These are phyloP conservation scores for Mortierella sp. DNA, from an alignment of 371 early-diverging fungal genomes.

Conservation along the genomic window DNA sequence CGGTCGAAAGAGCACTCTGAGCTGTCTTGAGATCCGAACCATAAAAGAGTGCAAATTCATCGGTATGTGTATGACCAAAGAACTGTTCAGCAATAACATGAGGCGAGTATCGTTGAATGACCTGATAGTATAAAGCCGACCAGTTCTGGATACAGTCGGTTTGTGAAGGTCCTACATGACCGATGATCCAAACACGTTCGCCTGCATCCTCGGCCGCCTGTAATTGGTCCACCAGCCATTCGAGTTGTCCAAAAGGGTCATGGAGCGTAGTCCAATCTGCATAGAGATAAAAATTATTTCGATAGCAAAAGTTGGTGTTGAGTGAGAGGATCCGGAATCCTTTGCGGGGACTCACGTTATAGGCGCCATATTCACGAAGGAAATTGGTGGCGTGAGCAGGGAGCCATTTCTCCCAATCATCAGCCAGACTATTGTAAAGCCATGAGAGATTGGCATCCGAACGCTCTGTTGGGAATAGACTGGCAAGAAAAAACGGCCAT, in stretches of 20 bases:
- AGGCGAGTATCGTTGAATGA: conserved; percentile 59
- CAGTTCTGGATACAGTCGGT: conserved; percentile 65
- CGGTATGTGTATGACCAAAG: conserved; percentile 65
- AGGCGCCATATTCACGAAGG: conserved; percentile 60
- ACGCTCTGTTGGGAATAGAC: conserved; percentile 55
- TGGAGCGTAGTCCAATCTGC: conserved; percentile 21
- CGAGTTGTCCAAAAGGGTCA: conserved; percentile 64
- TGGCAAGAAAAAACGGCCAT: no score
- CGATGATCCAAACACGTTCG: conserved; percentile 69
- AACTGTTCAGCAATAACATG: conserved; percentile 64
- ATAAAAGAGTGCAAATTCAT: conserved; percentile 60
- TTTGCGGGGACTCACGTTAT: conserved; percentile 53
- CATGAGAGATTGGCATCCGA: conserved; percentile 57
- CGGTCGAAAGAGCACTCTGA: conserved; percentile 55
- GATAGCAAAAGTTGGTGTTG: conserved; percentile 75
- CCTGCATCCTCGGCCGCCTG: conserved; percentile 64
- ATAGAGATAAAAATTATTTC: conserved; percentile 55
- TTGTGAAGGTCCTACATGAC: conserved; percentile 66
- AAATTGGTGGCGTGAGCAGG: conserved; percentile 28
- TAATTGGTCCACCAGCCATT: conserved; percentile 62
- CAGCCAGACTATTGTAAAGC: conserved; percentile 60
- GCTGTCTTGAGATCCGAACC: conserved; percentile 39
- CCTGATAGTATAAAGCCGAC: conserved; percentile 61
- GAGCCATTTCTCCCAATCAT: conserved; percentile 66
- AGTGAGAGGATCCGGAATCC: conserved; percentile 67